phyloP scores from a whole-genome alignment of 2,329 filamentous ascomycete species.

The Nothomitra cinnamomea region DNA sequence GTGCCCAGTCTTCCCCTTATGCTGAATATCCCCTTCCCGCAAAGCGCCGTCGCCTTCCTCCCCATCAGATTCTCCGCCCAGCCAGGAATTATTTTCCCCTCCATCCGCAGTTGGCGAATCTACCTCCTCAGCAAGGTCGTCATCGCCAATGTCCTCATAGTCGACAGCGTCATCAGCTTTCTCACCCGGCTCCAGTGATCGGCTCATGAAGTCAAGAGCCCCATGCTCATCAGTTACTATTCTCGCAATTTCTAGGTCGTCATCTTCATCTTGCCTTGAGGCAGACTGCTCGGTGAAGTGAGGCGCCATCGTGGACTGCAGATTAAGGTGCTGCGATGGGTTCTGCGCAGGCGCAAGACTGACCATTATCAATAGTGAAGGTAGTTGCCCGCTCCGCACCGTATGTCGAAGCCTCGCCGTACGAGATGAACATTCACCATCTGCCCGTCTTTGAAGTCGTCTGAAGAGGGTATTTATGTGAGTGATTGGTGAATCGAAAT shows the following conservation, averaged over 20 bases:
- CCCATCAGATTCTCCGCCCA: background rate
- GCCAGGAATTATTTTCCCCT: background rate
- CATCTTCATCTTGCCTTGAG: background rate
- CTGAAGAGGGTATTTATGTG: no score
- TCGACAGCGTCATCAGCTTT: slow-evolving; percentile 90
- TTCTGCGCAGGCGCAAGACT: background rate
- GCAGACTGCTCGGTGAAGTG: background rate
- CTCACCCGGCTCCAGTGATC: slow-evolving; percentile 35
- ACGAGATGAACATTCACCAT: background rate
- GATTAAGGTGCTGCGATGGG: background rate
- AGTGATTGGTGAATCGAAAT: no score
- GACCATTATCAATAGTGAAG: background rate
- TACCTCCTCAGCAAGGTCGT: slow-evolving; percentile 62
- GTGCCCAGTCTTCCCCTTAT: slow-evolving; percentile 8
- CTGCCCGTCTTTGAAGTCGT: no score
- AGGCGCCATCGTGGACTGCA: background rate
- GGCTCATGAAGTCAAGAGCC: slow-evolving; percentile 15
- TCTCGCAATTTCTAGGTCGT: slow-evolving; percentile 25
- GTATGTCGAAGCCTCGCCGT: background rate
- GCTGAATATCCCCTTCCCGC: slow-evolving; percentile 4
- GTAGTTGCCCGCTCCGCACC: background rate
- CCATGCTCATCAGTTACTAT: slow-evolving; percentile 6
- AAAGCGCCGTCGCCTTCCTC: slow-evolving; percentile 7
- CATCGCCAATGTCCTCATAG: slow-evolving; percentile 80
- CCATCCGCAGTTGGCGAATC: background rate